Percentiles rank a stretch among this genome's conserved stretches.
These are phyloP conservation scores for Kitagawia praeruptora DNA, from an alignment of 129 eudicot genomes.

Conservation along the genomic window DNA sequence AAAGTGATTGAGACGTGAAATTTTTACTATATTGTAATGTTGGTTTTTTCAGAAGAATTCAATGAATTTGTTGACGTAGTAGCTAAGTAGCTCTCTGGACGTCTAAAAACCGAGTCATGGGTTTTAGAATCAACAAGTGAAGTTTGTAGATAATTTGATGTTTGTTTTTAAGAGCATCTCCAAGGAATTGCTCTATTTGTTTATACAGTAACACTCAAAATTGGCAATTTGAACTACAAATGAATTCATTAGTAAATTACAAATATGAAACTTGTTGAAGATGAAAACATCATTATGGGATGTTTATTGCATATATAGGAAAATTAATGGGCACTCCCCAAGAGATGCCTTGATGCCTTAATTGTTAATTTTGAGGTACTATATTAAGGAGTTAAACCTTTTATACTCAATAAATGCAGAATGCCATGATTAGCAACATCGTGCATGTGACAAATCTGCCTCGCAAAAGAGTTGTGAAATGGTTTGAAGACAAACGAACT, in stretches of 20 bases:
- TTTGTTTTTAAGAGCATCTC: neutral
- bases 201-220: too few species aligned
- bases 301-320: neutral
- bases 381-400: conserved; percentile 8
- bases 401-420: conserved; percentile 33
- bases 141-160: neutral
- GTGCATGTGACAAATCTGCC: conserved; percentile 86
- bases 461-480: conserved; percentile 66
- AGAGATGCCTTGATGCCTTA: neutral
- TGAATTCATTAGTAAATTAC: neutral
- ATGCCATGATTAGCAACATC: conserved; percentile 86
- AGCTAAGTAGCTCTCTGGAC: neutral
- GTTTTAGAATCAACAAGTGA: neutral
- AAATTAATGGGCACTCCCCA: neutral
- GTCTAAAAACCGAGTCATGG: neutral
- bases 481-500: conserved; percentile 91
- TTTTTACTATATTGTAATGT: neutral
- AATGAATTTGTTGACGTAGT: neutral
- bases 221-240: neutral
- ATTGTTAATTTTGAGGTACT: neutral
- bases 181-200: neutral
- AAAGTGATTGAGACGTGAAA: neutral
- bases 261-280: neutral
- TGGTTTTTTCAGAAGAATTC: neutral
- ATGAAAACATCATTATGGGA: neutral